Base-by-base conservation (phyloP, 179 eudicot species). In the Nepenthes alata region DNA sequence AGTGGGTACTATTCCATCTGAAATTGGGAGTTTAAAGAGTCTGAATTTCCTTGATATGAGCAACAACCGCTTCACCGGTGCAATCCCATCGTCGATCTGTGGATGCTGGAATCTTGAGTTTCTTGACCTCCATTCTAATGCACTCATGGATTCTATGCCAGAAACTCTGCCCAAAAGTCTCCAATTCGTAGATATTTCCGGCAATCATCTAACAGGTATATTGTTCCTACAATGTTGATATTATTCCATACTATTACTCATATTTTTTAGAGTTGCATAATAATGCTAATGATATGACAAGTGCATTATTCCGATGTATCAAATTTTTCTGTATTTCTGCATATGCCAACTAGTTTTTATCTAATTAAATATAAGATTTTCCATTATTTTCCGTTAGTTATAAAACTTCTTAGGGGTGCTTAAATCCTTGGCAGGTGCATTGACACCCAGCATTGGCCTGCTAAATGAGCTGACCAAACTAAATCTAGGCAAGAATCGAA, bases 21-120 rank as follows among this genome's bases (percentile, higher is more conserved):
- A 91, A 55, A 73, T 88, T 53, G 97, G 94, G 53, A 77, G 71
- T 11, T 75, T 85, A 66, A 80, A 74, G 53, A 78, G 37, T 76
- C 70, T 91, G 45, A 88, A 85, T 64, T 91, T 91, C 59, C 76
- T 91, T n/a, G 97, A 85, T 67, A 80, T 88, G 79, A 74, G 91
- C 67, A 62, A 58, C 37, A 90, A 91, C 68, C 80, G 37, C n/a
- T 77, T 91, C 49, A 79, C 72, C 34, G 97, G 96, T 35, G 77
- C 47, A 47, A 73, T 88, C 55, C 94, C 96, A 14, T 47, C 72
- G 5, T 74, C 88, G 2, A 58, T 88, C 47, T 81, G 88, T 2
- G 85, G 81, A 15, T 91, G 96, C 67, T 72, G 58, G 49, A 80
- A 55, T 55, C 72, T 88, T 48, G 86, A 88, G 74, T 88, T 84